These are phyloP conservation scores for Candida boidinii DNA, from an alignment of 805 yeast genomes.

Conservation along the genomic window DNA sequence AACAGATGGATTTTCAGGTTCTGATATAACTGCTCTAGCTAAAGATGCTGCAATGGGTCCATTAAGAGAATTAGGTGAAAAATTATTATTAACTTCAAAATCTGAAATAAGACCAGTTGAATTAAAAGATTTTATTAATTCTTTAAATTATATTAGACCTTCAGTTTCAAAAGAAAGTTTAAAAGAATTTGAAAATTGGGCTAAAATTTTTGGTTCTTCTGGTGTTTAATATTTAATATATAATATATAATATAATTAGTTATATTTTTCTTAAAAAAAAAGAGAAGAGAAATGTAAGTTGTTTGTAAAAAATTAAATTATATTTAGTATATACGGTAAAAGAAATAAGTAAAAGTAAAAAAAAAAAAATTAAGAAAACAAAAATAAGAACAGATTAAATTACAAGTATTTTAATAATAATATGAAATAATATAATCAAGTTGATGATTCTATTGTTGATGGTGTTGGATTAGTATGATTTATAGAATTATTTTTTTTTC, in stretches of 20 bases:
- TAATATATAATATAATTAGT: no score
- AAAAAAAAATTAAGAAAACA: no score
- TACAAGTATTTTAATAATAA: not conserved
- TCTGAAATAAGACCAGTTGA: constrained; percentile 72
- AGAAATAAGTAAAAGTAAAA: no score
- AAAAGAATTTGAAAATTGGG: constrained; percentile 81
- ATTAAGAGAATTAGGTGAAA: constrained; percentile 79
- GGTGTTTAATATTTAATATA: no score
- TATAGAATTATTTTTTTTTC: not conserved
- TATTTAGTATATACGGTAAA: no score
- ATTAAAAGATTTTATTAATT: constrained; percentile 62
- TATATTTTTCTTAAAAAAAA: no score
- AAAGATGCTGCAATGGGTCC: constrained; percentile 99
- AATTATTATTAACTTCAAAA: constrained; percentile 57
- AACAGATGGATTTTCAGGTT: constrained; percentile 75
- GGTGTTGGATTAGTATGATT: no score
- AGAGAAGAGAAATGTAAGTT: no score
- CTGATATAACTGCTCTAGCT: constrained; percentile 87
- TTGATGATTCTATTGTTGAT: not conserved
- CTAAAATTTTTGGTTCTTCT: constrained; percentile 74
- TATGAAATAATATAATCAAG: not conserved
- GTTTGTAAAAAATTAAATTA: no score
- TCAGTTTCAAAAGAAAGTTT: constrained; percentile 83
- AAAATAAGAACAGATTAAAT: no score
- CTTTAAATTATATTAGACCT: constrained; percentile 76